These are phyloP conservation scores for Amanita jacksonii DNA, from an alignment of 768 basidiomycete species.

Conservation along the genomic window DNA sequence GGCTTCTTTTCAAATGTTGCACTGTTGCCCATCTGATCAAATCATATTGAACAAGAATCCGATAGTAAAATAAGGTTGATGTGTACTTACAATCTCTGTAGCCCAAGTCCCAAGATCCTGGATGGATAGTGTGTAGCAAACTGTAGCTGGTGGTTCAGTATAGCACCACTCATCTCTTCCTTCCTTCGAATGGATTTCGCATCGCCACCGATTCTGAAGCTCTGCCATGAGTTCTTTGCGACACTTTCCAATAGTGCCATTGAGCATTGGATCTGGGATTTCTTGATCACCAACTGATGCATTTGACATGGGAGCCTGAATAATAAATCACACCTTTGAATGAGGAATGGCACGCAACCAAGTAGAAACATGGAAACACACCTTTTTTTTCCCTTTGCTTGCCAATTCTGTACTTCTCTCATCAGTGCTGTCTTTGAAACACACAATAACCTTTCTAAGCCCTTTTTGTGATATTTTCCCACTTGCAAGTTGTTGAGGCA, in stretches of 20 bases:
- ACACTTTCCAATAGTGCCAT: not conserved
- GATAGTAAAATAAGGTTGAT: too few relatives aligned
- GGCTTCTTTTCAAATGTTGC: slow-evolving; percentile 4
- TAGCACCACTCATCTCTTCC: slow-evolving; percentile 1
- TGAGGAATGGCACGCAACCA: too few relatives aligned
- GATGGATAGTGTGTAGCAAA: not conserved
- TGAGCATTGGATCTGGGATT: not conserved
- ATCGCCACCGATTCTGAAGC: not conserved
- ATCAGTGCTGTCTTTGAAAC: not conserved
- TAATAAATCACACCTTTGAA: too few relatives aligned
- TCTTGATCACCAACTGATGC: not conserved
- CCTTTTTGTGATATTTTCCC: slow-evolving; percentile 1
- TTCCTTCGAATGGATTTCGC: slow-evolving; percentile 1
- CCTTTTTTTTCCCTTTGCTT: slow-evolving; percentile 1
- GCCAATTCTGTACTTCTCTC: not conserved
- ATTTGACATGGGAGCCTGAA: not conserved
- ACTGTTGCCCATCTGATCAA: not conserved
- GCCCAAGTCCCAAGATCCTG: slow-evolving; percentile 1
- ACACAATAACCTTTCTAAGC: not conserved
- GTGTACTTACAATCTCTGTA: slow-evolving; percentile 2
- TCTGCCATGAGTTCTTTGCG: not conserved
- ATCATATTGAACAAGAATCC: too few relatives aligned
- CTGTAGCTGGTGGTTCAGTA: slow-evolving; percentile 1
- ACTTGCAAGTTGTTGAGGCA: slow-evolving; percentile 1
- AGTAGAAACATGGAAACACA: too few relatives aligned